Percentiles rank a stretch among this genome's conserved stretches.
phyloP scores from a whole-genome alignment of 768 basidiomycete species.

The Daedaleopsis sinensis region DNA sequence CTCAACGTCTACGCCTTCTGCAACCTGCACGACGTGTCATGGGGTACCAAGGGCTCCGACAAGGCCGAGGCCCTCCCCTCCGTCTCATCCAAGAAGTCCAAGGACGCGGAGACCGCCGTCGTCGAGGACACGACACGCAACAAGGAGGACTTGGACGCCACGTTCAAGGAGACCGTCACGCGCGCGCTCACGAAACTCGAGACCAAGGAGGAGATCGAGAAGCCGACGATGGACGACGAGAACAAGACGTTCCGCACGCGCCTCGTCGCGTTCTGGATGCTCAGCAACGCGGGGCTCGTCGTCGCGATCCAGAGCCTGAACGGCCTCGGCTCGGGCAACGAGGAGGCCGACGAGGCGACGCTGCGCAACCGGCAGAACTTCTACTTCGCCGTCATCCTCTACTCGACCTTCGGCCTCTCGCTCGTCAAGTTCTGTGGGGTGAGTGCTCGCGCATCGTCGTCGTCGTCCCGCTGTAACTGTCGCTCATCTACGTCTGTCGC shows the following conservation, averaged over 20 bases:
- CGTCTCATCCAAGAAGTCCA: constrained; percentile 80
- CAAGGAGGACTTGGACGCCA: constrained; percentile 87
- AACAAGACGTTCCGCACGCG: constrained; percentile 94
- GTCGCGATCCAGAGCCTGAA: constrained; percentile 78
- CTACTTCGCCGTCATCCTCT: constrained; percentile 81
- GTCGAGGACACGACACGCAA: constrained; percentile 85
- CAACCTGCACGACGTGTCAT: constrained; percentile 92
- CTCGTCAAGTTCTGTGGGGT: constrained; percentile 77
- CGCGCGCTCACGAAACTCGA: constrained; percentile 81
- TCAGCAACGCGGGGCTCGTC: constrained; percentile 68
- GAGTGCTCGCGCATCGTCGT: constrained; percentile 34
- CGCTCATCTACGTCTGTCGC: background rate
- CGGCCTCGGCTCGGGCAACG: constrained; percentile 49
- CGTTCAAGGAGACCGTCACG: constrained; percentile 90
- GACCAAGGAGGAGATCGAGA: constrained; percentile 66
- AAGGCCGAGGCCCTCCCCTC: constrained; percentile 92
- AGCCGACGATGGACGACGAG: constrained; percentile 85
- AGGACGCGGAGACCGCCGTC: constrained; percentile 71
- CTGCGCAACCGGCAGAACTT: constrained; percentile 49
- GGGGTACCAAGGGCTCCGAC: constrained; percentile 96
- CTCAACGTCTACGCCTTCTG: constrained; percentile 98
- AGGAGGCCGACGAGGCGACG: constrained; percentile 44
- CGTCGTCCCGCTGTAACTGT: background rate
- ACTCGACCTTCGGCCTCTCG: constrained; percentile 75
- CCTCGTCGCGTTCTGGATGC: constrained; percentile 82